Evolutionary conservation across 2,329 filamentous ascomycete species (phyloP), one percentile per base, ranked within the genome.

Genomic region (Ploettnerulaceae sp.): DNA sequence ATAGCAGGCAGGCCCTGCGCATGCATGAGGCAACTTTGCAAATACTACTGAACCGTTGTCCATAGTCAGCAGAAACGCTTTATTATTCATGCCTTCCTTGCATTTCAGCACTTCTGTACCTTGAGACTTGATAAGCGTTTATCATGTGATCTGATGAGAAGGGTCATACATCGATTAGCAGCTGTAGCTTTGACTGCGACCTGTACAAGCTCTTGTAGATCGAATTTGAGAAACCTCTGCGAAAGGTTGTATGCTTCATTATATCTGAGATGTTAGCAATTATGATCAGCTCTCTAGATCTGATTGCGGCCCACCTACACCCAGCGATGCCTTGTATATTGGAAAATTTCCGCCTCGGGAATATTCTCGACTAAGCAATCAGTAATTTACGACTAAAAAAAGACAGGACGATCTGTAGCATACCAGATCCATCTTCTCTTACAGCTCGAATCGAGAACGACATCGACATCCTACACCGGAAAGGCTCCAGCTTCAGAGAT

Each of bases 241-340:
- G 56, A 54, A 20, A 59, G 57, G 24, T 63, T 54, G 38, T 57
- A 26, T 25, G 53, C 33, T 48, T 63, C 58, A 26, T 57, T 46
- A 32, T 47, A 54, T 47, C 59, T 63, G 39, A 17, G 33, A 21
- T 43, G 52, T 51, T 47, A 55, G 34, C 12, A 40, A 18, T 25
- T 34, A 39, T 47, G 28, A 26, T n/a, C n/a, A n/a, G n/a, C n/a
- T n/a, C 25, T 21, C 33, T 34, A 41, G 26, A 24, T 26, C 41
- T 38, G 18, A 6, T 36, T 24, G 9, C 15, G 17, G 22, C 48
- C 31, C 3, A 42, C 52, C 28, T 48, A 58, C 60, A 63, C 45
- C 56, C 57, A 61, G 18, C 59, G 52, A 43, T 62, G 55, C 14
- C 60, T 53, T 41, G 57, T 54, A 42, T 61, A 62, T 43, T 31